Base-by-base conservation (phyloP, 2,329 filamentous ascomycete genomes). In the Penicillium sp. region DNA sequence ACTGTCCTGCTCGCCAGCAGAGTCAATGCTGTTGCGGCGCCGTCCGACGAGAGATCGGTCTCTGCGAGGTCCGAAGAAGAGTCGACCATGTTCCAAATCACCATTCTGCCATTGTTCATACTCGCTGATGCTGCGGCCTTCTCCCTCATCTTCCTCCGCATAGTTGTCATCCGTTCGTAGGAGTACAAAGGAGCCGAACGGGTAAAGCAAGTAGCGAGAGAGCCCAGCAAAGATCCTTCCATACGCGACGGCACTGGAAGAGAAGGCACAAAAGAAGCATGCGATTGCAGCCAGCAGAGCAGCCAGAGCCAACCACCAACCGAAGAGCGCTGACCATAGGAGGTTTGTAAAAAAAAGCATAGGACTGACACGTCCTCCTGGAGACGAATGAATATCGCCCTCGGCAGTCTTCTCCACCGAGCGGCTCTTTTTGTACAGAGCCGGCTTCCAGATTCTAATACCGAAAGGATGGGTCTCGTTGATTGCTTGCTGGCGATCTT, bases 31-130 rank as follows among this genome's bases (percentile, higher is more conserved):
- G 71, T 92, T 88, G 72, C 95, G 87, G 62, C 93, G 91, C 49
- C 92, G 89, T 25, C 94, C 95, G 45, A 97, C 83, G 55, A 98
- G 87, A 6, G 93, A 96, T 56, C 91, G 87, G 68, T 84, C 88
- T 62, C 86, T 79, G 30, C 80, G 87, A 3, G 95, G 95, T 0
- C 95, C 96, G 75, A 99, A 99, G 81, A 99, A 98, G 2, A 99
- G 85, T 37, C 94, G 87, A 3, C 95, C 95, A 75, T 98, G 93
- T 77, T 99, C 95, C 37, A 99, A 85, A 72, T 99, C 95, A 54
- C 95, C 95, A 73, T 88, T 97, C 79, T 99, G 95, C 95, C 95
- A 99, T 78, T 97, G 93, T 76, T 99, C 95, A 74, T 99, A 99
- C 80, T 99, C 95, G 71, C 92, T 96, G 72, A 99, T 97, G 79